A percentile compares a stretch with the other conserved stretches of the same genome.
These are phyloP conservation scores for Podospora didyma DNA, from an alignment of 495 filamentous ascomycete species.

Conservation along the genomic window DNA sequence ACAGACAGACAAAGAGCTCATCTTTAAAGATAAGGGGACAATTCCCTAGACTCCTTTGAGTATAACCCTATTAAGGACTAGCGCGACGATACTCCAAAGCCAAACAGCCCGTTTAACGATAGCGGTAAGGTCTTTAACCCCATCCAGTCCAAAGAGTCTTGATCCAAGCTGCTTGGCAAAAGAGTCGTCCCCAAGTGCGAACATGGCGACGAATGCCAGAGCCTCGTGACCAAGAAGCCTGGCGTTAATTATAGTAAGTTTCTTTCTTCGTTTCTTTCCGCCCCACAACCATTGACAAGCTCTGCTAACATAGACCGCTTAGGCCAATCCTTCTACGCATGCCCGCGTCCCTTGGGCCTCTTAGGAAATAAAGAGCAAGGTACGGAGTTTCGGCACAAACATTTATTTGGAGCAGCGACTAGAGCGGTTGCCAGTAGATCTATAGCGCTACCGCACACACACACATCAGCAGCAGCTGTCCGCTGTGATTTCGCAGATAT, in stretches of 20 bases:
- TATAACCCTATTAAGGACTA: neutral
- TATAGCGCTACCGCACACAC: too few species aligned
- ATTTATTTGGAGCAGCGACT: slow-evolving; percentile 90
- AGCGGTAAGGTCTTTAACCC: slow-evolving; percentile 54
- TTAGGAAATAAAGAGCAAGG: slow-evolving; percentile 76
- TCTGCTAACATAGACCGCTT: neutral
- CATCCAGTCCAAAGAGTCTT: slow-evolving; percentile 73
- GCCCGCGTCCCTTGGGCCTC: slow-evolving; percentile 74
- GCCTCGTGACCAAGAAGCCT: slow-evolving; percentile 75
- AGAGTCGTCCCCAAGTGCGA: slow-evolving; percentile 73
- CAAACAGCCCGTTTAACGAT: neutral
- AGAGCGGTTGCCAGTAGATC: slow-evolving; percentile 43
- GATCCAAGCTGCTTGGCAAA: slow-evolving; percentile 80
- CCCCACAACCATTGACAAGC: neutral
- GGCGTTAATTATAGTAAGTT: slow-evolving; percentile 66
- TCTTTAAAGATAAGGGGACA: too few species aligned
- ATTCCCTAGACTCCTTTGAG: neutral
- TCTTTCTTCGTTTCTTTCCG: neutral
- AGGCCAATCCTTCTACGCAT: slow-evolving; percentile 86
- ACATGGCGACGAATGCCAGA: slow-evolving; percentile 83
- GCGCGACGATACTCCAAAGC: neutral
- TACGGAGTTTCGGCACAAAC: slow-evolving; percentile 82
- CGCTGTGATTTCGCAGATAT: too few species aligned
- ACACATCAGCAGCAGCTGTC: too few species aligned
- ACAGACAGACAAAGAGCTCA: too few species aligned